These are phyloP conservation scores for Blastosporella zonata DNA, from an alignment of 1,284 basidiomycete species.

Conservation along the genomic window DNA sequence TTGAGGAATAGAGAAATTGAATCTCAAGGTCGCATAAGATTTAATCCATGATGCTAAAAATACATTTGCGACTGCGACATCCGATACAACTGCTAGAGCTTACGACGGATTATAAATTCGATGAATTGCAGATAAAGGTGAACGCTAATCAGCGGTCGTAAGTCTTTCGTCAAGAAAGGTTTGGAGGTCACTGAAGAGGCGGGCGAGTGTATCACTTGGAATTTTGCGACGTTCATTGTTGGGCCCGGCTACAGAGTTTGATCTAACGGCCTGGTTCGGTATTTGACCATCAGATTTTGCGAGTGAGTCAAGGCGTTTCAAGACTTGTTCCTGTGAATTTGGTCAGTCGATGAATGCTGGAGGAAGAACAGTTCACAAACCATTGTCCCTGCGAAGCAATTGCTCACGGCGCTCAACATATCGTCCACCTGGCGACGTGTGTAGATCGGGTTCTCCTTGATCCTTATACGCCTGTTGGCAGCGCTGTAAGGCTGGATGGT, in stretches of 20 bases:
- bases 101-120: no score
- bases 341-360: not conserved
- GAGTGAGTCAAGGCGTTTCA: not conserved
- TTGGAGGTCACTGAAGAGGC: no score
- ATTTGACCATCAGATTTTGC: not conserved
- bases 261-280: not conserved
- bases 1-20: no score
- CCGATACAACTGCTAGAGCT: no score
- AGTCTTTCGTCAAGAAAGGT: no score
- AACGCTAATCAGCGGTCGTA: no score
- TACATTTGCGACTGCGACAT: no score
- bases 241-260: not conserved
- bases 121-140: no score
- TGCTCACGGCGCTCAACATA: conserved; percentile 29
- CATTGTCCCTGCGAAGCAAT: conserved; percentile 28
- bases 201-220: no score
- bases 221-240: no score
- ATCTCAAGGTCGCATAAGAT: no score
- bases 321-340: conserved; percentile 3
- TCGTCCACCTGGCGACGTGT: conserved; percentile 30
- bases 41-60: no score
- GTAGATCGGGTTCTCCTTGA: conserved; percentile 25
- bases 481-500: conserved; percentile 6
- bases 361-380: conserved; percentile 8
- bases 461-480: conserved; percentile 15